Conservation (phyloP, 805 yeast genomes). For the Helenozyma rhizophorensis region DNA sequence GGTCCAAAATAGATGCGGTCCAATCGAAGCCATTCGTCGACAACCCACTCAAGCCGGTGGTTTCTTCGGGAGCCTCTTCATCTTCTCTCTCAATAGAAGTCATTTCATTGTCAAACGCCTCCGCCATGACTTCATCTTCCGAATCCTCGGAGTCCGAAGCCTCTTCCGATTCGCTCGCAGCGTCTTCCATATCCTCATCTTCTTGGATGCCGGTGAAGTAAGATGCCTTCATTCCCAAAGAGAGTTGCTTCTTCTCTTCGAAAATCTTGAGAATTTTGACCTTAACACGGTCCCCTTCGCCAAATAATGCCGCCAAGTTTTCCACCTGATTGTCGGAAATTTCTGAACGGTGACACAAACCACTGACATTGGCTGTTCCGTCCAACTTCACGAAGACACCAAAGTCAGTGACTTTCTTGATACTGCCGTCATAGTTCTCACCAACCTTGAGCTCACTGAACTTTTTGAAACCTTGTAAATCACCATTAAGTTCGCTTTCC, state of each 20-base stretch:
- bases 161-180: conserved; percentile 6
- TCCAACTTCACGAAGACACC: conserved; percentile 88
- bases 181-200: conserved; percentile 18
- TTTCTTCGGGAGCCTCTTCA: conserved; percentile 22
- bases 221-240: conserved; percentile 93
- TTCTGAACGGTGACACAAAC: conserved; percentile 83
- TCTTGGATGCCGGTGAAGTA: conserved; percentile 52
- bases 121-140: conserved; percentile 32
- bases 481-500: conserved; percentile 75
- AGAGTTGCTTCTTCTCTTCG: conserved; percentile 62
- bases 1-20: conserved; percentile 87
- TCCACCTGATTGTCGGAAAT: conserved; percentile 66
- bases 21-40: conserved; percentile 90
- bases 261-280: conserved; percentile 70
- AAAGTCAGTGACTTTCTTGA: conserved; percentile 73
- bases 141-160: conserved; percentile 3
- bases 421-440: conserved; percentile 70
- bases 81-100: conserved; percentile 23
- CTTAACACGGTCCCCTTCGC: conserved; percentile 87
- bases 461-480: conserved; percentile 49
- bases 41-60: conserved; percentile 46
- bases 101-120: conserved; percentile 31
- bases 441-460: conserved; percentile 69
- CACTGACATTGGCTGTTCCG: conserved; percentile 69
- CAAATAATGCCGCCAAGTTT: conserved; percentile 63